Base-by-base conservation (phyloP, 257 asterid species). In the Henckelia pumila region DNA sequence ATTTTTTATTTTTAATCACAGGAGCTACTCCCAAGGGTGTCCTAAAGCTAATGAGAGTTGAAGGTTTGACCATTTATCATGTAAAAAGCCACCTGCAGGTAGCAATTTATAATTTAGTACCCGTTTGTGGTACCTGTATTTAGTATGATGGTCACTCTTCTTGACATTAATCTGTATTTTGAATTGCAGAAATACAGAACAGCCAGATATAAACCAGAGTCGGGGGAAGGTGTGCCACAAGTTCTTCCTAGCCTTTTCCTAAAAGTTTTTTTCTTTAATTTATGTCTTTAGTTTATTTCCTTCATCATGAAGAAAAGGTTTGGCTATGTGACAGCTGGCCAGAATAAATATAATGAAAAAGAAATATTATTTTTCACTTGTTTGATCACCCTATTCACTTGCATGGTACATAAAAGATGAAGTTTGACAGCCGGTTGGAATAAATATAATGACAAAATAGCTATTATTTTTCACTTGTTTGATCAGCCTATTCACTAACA, bases 21-120 rank as follows among this genome's bases (percentile, higher is more conserved):
- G 96, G 92, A 81, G 96, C 96, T 67, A 80, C 82, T 59, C 85
- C 85, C 10, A 77, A 81, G 73, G 82, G 85, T 66, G 85, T 81
- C 64, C 71, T 81, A 61, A 81, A 81, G 67, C 80, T 71, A 24
- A 81, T 81, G 85, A 81, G 75, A 68, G 85, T 77, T 47, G 85
- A 81, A 22, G 77, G 81, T 30, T 66, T 81, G 80, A 81, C 85
- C 21, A 81, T 81, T 37, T 81, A 81, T 71, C 85, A 81, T 25
- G 72, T 81, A 22, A 81, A 81, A 75, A 81, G 85, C 77, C 85
- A 81, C 66, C 76, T 89, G 61, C 96, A 89, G 92, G 96, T 86
- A 63, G 49, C 17, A 37, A 10, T 11, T 37, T 10, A 10, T 10
- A 2, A 5, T 10, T 10, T 37, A 3, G 5, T 8, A 5, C 5